A percentile compares a stretch with the other conserved stretches of the same genome.
Evolutionary conservation across 257 asterid genomes (phyloP).

Genomic region (Solanum ossicruentum): DNA sequence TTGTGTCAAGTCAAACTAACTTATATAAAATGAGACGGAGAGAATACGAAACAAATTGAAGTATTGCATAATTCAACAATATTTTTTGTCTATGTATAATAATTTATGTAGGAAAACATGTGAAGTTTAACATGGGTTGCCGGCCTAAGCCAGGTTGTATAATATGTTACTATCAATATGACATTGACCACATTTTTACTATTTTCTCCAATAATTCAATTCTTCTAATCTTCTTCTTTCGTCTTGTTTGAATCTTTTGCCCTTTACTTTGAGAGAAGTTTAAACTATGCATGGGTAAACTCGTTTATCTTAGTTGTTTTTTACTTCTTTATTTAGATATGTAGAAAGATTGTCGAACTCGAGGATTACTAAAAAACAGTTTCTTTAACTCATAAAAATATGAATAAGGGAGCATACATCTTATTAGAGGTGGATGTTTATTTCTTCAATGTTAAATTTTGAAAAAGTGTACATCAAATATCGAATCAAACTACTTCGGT

Average conservation of each 20-base stretch:
- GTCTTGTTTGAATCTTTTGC: not conserved
- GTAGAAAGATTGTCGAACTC: not conserved
- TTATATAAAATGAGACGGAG: too few species aligned
- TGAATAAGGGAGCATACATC: not conserved
- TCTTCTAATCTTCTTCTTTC: not conserved
- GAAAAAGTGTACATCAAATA: too few species aligned
- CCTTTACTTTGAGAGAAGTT: not conserved
- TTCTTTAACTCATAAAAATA: rapidly evolving
- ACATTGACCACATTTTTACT: not conserved
- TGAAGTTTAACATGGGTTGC: slow-evolving; percentile 59
- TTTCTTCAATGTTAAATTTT: too few species aligned
- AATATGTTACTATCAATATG: not conserved
- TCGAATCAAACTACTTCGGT: too few species aligned
- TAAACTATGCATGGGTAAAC: too few species aligned
- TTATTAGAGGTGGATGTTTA: too few species aligned
- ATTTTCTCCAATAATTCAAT: not conserved
- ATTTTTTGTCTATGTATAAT: not conserved
- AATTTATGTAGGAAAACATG: slow-evolving; percentile 19
- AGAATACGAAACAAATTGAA: not conserved
- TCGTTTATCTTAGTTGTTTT: too few species aligned
- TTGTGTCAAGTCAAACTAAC: too few species aligned
- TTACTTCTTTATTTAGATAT: not conserved
- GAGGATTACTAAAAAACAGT: not conserved
- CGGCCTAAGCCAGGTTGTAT: slow-evolving; percentile 35
- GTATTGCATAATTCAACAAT: not conserved